Evolutionary conservation across 2,329 filamentous ascomycete genomes (phyloP).

Genomic region (Scedosporium minutisporum): DNA sequence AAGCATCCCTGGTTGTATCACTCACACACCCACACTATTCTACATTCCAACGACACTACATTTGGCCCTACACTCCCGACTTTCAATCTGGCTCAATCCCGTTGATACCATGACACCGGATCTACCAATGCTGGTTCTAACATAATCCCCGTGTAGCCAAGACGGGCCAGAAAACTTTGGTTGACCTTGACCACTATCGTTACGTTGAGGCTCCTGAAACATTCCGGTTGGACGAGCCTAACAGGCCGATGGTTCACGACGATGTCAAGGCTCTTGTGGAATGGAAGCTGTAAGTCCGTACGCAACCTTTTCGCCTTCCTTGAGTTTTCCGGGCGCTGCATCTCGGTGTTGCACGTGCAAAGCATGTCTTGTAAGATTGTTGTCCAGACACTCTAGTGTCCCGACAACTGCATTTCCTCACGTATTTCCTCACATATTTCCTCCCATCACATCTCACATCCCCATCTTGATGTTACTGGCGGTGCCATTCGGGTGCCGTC

Average conservation of each 20-base stretch:
- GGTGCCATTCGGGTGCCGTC: no score
- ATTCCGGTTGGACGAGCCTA: slow-evolving; percentile 28
- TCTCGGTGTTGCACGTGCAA: background rate
- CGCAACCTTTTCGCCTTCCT: background rate
- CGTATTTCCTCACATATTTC: no score
- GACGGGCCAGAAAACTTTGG: slow-evolving; percentile 38
- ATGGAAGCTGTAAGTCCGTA: slow-evolving; percentile 57
- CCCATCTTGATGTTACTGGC: no score
- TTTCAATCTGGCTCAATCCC: no score
- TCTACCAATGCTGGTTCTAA: background rate
- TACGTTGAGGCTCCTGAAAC: slow-evolving; percentile 40
- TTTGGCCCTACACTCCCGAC: background rate
- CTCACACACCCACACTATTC: background rate
- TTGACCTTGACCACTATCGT: slow-evolving; percentile 50
- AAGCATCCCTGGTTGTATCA: background rate
- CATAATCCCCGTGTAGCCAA: slow-evolving; percentile 27
- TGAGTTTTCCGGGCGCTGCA: background rate
- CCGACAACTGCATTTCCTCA: no score
- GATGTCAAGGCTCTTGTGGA: slow-evolving; percentile 54
- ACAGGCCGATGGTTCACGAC: slow-evolving; percentile 37
- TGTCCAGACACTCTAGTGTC: no score
- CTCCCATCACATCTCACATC: no score
- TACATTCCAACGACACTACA: background rate
- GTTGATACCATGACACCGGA: background rate
- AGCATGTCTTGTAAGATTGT: background rate